Base-by-base conservation (phyloP, 2,329 filamentous ascomycete genomes). In the Talaromyces sp. region DNA sequence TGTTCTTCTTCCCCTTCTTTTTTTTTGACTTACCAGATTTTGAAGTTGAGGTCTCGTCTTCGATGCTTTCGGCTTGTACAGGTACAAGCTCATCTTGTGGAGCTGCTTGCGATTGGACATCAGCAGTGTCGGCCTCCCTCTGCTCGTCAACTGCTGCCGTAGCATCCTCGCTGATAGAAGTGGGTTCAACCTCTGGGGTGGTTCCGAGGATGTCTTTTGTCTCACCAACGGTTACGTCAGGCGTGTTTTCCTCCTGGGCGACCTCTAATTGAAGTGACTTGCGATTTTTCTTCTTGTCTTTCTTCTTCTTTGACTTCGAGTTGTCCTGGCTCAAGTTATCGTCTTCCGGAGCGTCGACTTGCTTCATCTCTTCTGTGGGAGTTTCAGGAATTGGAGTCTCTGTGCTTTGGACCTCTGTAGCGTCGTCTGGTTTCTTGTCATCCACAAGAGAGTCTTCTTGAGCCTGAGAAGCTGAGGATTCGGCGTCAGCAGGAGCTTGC, bases 261-360 rank as follows among this genome's bases (percentile, higher is more conserved):
- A 21, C 25, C 36, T 52, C 53, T 31, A 37, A n/a, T 59, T 56
- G 52, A 35, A 52, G 22, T 22, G 57, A 59, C 54, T 53, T 57
- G 21, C 35, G 72, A 57, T 71, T 71, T 56, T 68, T 68, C 60
- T 78, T 76, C 65, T 77, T 75, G 15, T 65, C 75, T 65, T 69
- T 71, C 10, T 63, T 62, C 45, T 69, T 69, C 33, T 68, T 67
- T 9, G 62, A 64, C 48, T 63, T 67, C 5, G 63, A 36, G 33
- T 41, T 50, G 15, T 58, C 57, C 15, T 50, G 51, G 10, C n/a
- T 28, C 40, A n/a, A 31, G 21, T 33, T 48, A 7, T 52, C 43
- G 7, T 56, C 53, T 33, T 48, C 43, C 11, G 13, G 45, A 35
- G 2, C 33, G 8, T 19, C 41, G 5, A 28, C 8, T 39, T 56